A percentile compares a stretch with the other conserved stretches of the same genome.
Conservation (phyloP, 148 eudicot species). For the Euryodendron excelsum region DNA sequence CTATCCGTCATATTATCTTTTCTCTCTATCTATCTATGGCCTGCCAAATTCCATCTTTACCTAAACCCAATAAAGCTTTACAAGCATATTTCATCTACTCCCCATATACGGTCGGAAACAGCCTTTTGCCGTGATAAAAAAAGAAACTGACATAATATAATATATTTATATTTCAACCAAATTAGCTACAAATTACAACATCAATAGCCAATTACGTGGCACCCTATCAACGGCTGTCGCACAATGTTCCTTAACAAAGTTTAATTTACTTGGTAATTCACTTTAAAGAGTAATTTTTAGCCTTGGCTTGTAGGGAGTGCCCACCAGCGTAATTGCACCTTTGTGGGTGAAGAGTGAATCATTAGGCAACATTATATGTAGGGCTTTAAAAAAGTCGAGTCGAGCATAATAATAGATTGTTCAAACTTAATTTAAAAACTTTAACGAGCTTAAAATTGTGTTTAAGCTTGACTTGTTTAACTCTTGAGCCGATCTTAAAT, state of each 20-base stretch:
- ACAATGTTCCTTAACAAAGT: neutral
- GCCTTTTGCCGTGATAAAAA: slow-evolving; percentile 12
- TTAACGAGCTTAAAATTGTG: no score
- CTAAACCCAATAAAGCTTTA: slow-evolving; percentile 19
- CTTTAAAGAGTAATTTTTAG: neutral
- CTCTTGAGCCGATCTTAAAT: no score
- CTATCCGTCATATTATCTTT: neutral
- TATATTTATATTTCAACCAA: neutral
- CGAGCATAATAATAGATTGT: no score
- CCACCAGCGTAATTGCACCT: no score
- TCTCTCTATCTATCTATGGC: neutral
- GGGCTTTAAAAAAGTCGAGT: no score
- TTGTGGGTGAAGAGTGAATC: no score
- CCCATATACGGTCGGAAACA: slow-evolving; percentile 20
- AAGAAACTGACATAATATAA: neutral
- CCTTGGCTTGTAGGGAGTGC: no score
- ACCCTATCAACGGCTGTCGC: no score
- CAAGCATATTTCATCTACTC: slow-evolving; percentile 6
- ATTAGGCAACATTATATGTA: no score
- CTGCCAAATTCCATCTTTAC: slow-evolving; percentile 25
- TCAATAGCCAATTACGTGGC: no score
- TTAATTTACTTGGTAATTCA: neutral
- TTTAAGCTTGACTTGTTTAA: no score
- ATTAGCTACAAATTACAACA: neutral
- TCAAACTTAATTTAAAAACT: no score